Evolutionary conservation across 208 protist genomes (phyloP), one percentile per base, ranked within the genome.

Genomic region (Strigomonas culicis): DNA sequence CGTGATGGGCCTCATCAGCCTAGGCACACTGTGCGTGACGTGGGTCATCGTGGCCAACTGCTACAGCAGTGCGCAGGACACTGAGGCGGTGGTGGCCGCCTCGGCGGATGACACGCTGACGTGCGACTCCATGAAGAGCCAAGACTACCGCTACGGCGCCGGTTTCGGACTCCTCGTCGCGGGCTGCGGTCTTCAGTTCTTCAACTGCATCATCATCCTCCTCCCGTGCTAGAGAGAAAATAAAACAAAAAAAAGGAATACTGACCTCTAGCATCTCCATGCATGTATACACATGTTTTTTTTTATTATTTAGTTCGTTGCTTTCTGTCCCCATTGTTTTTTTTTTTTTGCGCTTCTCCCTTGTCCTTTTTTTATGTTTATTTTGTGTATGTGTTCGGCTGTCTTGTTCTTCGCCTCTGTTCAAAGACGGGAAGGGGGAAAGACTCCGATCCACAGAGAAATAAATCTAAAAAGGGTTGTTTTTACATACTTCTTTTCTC

Each of bases 121-220:
- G n/a, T n/a, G n/a, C n/a, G n/a, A n/a, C n/a, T n/a, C n/a, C n/a
- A n/a, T n/a, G 44, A 31, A 15, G 13, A 72, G 41, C 41, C 13
- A 73, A 17, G 22, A 55, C n/a, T 80, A 56, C 59, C 49, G 74
- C 39, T 83, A 80, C 62, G 80, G 76, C 50, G 75, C 67, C 15
- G 76, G 80, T 47, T 80, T 86, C 44, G 77, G 60, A 19, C 59
- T 86, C 8, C 58, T 71, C 51, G 52, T 80, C 41, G 67, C 63
- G 24, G 80, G 70, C 32, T 82, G 80, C 76, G 55, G 63, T 30
- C 63, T 83, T 8, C 36, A 60, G 57, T 66, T 86, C 55, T 57
- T 86, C 51, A 56, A 72, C 70, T 70, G 81, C 57, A 28, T 83
- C 34, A 52, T 77, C 55, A 52, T 86, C 31, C 72, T 80, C 63